A percentile compares a stretch with the other conserved stretches of the same genome.
These are phyloP conservation scores for Gossypium ekmanianum DNA, from an alignment of 345 rosid species.

Conservation along the genomic window DNA sequence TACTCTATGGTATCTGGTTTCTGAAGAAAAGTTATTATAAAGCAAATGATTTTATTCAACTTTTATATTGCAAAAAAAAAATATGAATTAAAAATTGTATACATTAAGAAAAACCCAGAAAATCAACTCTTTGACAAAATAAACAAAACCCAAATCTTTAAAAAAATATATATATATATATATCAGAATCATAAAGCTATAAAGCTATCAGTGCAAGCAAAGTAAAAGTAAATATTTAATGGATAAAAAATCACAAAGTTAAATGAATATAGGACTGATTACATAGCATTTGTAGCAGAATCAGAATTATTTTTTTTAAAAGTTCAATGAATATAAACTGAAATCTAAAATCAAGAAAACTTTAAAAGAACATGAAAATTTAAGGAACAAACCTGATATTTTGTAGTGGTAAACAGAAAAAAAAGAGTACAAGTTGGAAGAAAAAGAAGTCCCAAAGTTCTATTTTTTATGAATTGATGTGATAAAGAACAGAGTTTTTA, in stretches of 20 bases:
- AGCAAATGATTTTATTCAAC: neutral
- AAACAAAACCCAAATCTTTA: constrained; percentile 4
- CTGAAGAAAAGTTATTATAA: constrained; percentile 1
- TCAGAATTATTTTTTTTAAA: no score
- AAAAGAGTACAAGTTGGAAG: neutral
- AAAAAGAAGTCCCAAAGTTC: neutral
- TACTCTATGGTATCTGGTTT: neutral
- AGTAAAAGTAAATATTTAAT: neutral
- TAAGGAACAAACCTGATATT: constrained; percentile 7
- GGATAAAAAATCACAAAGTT: neutral
- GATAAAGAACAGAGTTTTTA: constrained; percentile 2
- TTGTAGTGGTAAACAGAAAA: neutral
- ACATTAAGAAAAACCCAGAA: neutral
- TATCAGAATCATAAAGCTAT: neutral
- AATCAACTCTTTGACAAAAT: neutral
- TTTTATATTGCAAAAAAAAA: neutral
- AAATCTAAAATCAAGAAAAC: neutral
- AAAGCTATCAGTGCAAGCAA: neutral
- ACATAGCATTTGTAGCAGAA: no score
- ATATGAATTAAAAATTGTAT: no score
- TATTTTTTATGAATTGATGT: neutral
- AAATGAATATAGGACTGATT: neutral
- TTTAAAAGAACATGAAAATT: constrained; percentile 7
- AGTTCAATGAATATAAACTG: neutral
- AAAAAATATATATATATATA: neutral